A percentile compares a stretch with the other conserved stretches of the same genome.
phyloP scores from a whole-genome alignment of 345 rosid genomes.

The Linum trigynum region DNA sequence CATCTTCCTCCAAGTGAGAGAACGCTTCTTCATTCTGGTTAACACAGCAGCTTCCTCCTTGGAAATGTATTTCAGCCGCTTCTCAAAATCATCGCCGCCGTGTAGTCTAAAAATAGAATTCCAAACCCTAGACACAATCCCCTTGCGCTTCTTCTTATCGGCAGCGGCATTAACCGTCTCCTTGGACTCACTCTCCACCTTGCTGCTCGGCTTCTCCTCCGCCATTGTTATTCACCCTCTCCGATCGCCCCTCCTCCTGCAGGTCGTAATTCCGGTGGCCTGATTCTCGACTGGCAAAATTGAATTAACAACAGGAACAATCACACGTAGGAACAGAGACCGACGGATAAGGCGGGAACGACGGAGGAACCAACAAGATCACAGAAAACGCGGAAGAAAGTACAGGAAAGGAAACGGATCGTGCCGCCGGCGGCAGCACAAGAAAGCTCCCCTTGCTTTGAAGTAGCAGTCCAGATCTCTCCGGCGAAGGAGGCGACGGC shows the following conservation, averaged over 20 bases:
- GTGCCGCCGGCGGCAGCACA: no score
- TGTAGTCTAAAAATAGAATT: constrained; percentile 44
- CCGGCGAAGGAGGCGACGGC: no score
- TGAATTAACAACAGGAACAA: no score
- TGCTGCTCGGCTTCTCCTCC: background rate
- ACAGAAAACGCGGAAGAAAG: no score
- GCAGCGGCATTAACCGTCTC: background rate
- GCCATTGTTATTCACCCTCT: background rate
- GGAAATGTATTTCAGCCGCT: constrained; percentile 66
- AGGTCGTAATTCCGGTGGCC: no score
- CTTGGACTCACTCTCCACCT: background rate
- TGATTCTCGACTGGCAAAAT: no score
- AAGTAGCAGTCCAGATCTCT: no score
- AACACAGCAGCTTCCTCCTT: constrained; percentile 77
- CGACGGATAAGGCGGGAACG: no score
- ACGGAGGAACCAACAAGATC: no score
- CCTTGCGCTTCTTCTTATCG: constrained; percentile 38
- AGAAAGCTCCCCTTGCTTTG: no score
- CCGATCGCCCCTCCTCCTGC: background rate
- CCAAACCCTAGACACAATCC: constrained; percentile 69
- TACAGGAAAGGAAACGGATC: no score
- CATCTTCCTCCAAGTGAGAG: constrained; percentile 54
- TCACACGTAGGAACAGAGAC: no score
- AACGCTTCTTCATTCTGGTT: constrained; percentile 54
- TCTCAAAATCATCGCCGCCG: constrained; percentile 83